These are phyloP conservation scores for Sphagnum contortum DNA, from an alignment of 225 moss, liverwort and hornwort genomes.

Conservation along the genomic window DNA sequence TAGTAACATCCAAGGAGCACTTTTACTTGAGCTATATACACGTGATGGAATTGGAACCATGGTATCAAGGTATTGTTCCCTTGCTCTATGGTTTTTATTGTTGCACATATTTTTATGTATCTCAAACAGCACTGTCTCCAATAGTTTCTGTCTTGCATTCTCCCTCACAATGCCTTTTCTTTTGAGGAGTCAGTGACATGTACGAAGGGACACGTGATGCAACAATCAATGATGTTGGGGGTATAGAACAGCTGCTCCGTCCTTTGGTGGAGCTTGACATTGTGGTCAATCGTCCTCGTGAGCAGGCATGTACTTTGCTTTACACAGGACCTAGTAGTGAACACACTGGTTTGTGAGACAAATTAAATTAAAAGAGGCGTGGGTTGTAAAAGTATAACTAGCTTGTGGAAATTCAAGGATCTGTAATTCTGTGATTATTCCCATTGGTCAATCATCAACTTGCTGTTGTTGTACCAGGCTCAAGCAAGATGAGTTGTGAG, in stretches of 20 bases:
- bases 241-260: slow-evolving; percentile 60
- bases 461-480: not conserved
- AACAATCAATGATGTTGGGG: slow-evolving; percentile 38
- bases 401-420: too few species aligned
- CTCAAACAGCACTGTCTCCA: not conserved
- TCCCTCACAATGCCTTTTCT: not conserved
- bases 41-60: slow-evolving; percentile 86
- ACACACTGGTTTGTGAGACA: not conserved
- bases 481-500: not conserved
- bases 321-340: too few species aligned
- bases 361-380: too few species aligned
- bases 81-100: not conserved
- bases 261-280: slow-evolving; percentile 74
- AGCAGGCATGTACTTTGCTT: slow-evolving; percentile 39
- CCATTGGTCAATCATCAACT: not conserved
- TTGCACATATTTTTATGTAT: not conserved
- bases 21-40: slow-evolving; percentile 78
- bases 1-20: slow-evolving; percentile 75
- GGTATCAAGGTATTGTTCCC: slow-evolving; percentile 34
- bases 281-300: slow-evolving; percentile 59
- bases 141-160: not conserved
- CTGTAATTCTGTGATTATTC: too few species aligned
- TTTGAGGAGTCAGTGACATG: slow-evolving; percentile 41
- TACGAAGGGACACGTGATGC: slow-evolving; percentile 85
- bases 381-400: too few species aligned